A percentile compares a stretch with the other conserved stretches of the same genome.
Evolutionary conservation across 2,329 filamentous ascomycete species (phyloP).

Genomic region (Paecilomyces niveus): DNA sequence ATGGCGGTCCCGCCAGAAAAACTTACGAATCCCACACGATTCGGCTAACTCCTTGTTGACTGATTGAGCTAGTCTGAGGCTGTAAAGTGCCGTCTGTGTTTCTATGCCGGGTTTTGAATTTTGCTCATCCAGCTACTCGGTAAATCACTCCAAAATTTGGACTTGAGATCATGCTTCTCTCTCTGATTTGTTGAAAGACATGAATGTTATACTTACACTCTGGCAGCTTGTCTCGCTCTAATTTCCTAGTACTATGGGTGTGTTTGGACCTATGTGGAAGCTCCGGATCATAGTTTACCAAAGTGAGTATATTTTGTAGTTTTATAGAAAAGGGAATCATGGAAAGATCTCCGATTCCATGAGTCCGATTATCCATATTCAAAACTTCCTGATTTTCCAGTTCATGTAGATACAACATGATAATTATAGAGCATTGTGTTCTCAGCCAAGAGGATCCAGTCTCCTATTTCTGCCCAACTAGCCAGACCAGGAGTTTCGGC

Average conservation of each 20-base stretch:
- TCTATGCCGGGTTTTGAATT: background rate
- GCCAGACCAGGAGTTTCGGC: background rate
- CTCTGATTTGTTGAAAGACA: background rate
- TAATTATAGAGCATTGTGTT: background rate
- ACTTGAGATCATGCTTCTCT: background rate
- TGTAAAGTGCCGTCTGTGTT: background rate
- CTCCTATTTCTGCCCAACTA: background rate
- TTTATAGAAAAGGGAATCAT: background rate
- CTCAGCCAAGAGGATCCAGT: background rate
- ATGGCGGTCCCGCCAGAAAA: background rate
- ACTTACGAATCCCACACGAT: too few species aligned
- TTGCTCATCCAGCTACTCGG: background rate
- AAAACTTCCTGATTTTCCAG: background rate
- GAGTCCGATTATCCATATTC: background rate
- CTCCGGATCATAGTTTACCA: background rate
- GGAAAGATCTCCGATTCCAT: background rate
- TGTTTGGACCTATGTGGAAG: background rate
- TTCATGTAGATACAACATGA: background rate
- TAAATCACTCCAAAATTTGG: background rate
- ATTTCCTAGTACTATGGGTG: too few species aligned
- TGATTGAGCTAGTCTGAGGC: background rate
- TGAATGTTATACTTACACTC: background rate
- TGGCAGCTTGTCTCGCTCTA: background rate
- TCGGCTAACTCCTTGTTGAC: background rate
- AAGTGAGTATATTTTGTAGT: background rate